Base-by-base conservation (phyloP, 2,329 filamentous ascomycete species). In the Alternaria arbusti region DNA sequence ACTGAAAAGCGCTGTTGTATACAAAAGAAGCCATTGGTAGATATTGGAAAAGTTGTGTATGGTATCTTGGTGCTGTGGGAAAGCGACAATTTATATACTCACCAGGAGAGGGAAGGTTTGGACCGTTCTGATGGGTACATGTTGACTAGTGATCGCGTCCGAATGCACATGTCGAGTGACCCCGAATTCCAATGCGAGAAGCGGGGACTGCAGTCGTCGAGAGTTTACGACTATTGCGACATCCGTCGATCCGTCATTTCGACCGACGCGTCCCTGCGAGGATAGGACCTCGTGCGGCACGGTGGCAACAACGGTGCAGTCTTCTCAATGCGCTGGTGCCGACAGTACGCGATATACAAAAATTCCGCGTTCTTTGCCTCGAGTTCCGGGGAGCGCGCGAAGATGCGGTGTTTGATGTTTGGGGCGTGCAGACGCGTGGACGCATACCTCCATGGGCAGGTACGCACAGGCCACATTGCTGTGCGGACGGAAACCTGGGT, bases 41-140 rank as follows among this genome's bases (percentile, higher is more conserved):
- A 40, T 40, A 3, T 40, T 40, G 36, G 9, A 0, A 40, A 17
- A 0, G 36, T 17, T 0, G 36, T 17, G 36, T 40, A 40, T 40
- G 0, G 3, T 11, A 0, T 40, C 36, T 40, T 0, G 36, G 0
- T 11, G 0, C 36, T 40, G 36, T 40, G 0, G 36, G 36, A 40
- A 17, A 0, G 3, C 1, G 36, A 17, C 36, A 17, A 0, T 40
- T 2, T 40, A 40, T 40, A 40, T 40, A 36, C 32, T 40, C n/a
- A 17, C 36, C 32, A 3, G 36, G 15, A 40, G 0, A 40, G n/a
- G 0, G 15, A 40, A 40, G 36, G 36, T 40, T 17, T 40, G 36
- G 0, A 40, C 36, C 36, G 36, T 17, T 40, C 36, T 17, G n/a
- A 40, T 40, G 36, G 36, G 36, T 40, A 40, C 36, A 10, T 40